These are phyloP conservation scores for Salix viminalis DNA, from an alignment of 345 rosid species.

Conservation along the genomic window DNA sequence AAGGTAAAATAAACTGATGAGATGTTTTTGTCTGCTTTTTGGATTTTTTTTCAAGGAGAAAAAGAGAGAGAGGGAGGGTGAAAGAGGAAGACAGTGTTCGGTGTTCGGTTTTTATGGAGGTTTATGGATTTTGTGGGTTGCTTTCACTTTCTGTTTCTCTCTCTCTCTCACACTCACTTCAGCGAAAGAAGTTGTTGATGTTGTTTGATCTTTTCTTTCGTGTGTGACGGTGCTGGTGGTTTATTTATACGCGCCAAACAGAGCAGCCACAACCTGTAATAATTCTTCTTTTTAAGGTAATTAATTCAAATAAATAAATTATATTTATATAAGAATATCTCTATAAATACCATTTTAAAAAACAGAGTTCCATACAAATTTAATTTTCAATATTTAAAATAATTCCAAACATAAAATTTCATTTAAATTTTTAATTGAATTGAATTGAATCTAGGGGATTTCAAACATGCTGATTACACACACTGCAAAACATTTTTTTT, in stretches of 20 bases:
- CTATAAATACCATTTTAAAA: no score
- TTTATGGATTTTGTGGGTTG: slow-evolving; percentile 12
- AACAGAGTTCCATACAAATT: no score
- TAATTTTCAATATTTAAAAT: no score
- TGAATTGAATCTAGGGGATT: no score
- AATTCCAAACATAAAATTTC: no score
- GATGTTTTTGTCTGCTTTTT: not conserved
- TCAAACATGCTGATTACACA: no score
- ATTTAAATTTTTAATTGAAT: no score
- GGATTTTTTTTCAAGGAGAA: not conserved
- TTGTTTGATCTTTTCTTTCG: slow-evolving; percentile 41
- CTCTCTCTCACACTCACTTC: slow-evolving; percentile 2
- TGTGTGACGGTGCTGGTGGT: slow-evolving; percentile 25
- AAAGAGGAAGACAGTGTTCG: not conserved
- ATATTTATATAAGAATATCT: no score
- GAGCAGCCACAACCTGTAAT: slow-evolving; percentile 27
- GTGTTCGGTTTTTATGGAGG: not conserved
- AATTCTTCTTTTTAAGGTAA: not conserved
- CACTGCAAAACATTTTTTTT: no score
- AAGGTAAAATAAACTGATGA: not conserved
- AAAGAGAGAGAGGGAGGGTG: not conserved
- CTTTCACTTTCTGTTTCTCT: slow-evolving; percentile 7
- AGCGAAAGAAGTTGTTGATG: slow-evolving; percentile 4
- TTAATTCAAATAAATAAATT: not conserved
- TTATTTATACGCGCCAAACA: slow-evolving; percentile 66